These are phyloP conservation scores for Claviceps pusilla DNA, from an alignment of 2,329 filamentous ascomycete species.

Conservation along the genomic window DNA sequence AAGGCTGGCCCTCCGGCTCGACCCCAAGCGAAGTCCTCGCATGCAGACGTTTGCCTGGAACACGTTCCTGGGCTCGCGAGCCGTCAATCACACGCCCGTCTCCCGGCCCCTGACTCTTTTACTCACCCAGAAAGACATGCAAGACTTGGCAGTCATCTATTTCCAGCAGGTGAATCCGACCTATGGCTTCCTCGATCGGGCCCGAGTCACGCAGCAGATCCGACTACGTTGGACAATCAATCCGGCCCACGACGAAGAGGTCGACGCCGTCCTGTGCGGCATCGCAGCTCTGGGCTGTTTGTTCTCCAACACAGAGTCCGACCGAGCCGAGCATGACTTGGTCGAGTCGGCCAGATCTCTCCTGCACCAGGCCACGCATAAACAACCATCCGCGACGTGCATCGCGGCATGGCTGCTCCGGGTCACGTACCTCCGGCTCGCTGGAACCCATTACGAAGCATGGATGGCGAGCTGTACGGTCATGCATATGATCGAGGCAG, in stretches of 20 bases:
- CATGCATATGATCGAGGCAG: conserved; percentile 44
- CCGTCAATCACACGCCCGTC: conserved; percentile 17
- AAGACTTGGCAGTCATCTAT: conserved; percentile 28
- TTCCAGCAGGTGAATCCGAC: conserved; percentile 37
- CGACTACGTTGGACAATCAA: conserved; percentile 19
- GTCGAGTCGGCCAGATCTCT: conserved; percentile 16
- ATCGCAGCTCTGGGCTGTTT: conserved; percentile 39
- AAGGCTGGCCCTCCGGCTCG: conserved; percentile 34
- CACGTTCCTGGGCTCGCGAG: conserved; percentile 18
- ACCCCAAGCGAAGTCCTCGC: conserved; percentile 36
- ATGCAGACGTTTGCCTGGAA: conserved; percentile 45
- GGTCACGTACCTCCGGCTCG: conserved; percentile 36
- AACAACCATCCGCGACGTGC: conserved; percentile 10
- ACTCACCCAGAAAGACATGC: conserved; percentile 18
- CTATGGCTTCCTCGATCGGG: conserved; percentile 33
- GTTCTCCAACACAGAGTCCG: conserved; percentile 30
- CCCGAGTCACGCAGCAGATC: conserved; percentile 17
- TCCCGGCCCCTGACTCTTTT: background rate
- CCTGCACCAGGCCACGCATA: background rate
- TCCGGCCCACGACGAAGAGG: conserved; percentile 16
- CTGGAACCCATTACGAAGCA: conserved; percentile 35
- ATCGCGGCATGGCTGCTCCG: conserved; percentile 38
- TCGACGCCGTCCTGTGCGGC: conserved; percentile 35
- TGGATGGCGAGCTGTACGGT: conserved; percentile 43
- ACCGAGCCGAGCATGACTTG: conserved; percentile 27